Evolutionary conservation across 257 asterid species (phyloP).

Genomic region (Solanum clarkiae): DNA sequence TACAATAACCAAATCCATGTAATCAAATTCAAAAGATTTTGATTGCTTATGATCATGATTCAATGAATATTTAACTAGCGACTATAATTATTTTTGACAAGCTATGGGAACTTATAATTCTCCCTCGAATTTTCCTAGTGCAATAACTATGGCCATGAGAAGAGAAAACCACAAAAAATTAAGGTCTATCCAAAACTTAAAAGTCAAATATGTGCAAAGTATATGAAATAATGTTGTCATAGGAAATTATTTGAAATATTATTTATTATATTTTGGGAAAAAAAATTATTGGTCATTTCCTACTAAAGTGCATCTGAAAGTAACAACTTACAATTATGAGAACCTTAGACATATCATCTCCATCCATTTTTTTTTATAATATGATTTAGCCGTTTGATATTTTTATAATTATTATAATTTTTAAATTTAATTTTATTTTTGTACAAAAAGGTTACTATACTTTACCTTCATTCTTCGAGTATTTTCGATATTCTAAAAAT

Average conservation of each 20-base stretch:
- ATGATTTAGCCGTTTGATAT: no score
- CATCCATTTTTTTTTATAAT: no score
- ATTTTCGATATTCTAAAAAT: not conserved
- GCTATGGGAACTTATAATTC: no score
- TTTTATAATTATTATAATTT: no score
- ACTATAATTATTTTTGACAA: no score
- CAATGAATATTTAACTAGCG: no score
- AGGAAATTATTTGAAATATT: not conserved
- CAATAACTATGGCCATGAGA: not conserved
- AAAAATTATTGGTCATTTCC: slow-evolving; percentile 29
- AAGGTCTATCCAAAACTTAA: not conserved
- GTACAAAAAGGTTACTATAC: no score
- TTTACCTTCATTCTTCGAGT: not conserved
- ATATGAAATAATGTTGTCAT: not conserved
- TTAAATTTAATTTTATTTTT: no score
- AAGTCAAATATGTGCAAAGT: not conserved
- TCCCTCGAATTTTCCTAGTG: no score
- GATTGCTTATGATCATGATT: no score
- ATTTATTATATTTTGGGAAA: not conserved
- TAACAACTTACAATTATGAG: slow-evolving; percentile 2
- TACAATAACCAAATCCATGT: no score
- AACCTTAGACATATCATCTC: not conserved
- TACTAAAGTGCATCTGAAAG: slow-evolving; percentile 27
- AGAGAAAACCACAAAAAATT: not conserved
- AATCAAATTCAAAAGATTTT: no score